These are phyloP conservation scores for Helminthosporium solani DNA, from an alignment of 2,329 filamentous ascomycete genomes.

Conservation along the genomic window DNA sequence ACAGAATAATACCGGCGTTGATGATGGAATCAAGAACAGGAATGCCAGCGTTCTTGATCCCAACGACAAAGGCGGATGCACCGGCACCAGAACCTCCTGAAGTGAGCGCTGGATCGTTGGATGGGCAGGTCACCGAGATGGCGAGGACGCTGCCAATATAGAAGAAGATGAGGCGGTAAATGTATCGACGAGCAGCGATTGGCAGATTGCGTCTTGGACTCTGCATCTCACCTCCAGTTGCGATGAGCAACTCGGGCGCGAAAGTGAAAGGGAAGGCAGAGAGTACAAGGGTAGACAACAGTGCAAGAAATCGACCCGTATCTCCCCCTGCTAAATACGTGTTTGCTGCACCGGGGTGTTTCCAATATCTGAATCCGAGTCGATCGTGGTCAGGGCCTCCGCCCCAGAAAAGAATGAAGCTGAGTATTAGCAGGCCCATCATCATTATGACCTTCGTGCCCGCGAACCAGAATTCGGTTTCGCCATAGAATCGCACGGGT, in stretches of 20 bases:
- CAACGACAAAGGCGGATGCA: constrained; percentile 54
- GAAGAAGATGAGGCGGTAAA: constrained; percentile 64
- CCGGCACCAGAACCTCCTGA: constrained; percentile 56
- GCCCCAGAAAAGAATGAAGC: constrained; percentile 59
- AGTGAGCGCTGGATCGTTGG: constrained; percentile 53
- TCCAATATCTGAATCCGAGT: constrained; percentile 61
- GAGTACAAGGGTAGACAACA: constrained; percentile 54
- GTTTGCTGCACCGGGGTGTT: constrained; percentile 54
- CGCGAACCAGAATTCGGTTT: constrained; percentile 40
- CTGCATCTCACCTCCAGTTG: constrained; percentile 60
- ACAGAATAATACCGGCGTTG: constrained; percentile 67
- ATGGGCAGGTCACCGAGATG: constrained; percentile 62
- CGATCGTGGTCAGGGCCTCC: constrained; percentile 54
- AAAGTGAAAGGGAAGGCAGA: constrained; percentile 58
- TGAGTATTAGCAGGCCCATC: constrained; percentile 52
- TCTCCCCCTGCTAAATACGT: constrained; percentile 50
- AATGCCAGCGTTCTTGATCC: constrained; percentile 53
- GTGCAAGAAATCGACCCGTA: constrained; percentile 53
- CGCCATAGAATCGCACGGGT: constrained; percentile 41
- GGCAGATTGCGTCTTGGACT: constrained; percentile 61
- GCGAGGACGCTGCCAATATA: constrained; percentile 59
- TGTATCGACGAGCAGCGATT: constrained; percentile 59
- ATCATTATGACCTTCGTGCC: constrained; percentile 38
- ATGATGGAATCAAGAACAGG: constrained; percentile 64
- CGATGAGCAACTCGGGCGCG: constrained; percentile 51